These are phyloP conservation scores for Atractiella rhizophila DNA, from an alignment of 768 basidiomycete species.

Conservation along the genomic window DNA sequence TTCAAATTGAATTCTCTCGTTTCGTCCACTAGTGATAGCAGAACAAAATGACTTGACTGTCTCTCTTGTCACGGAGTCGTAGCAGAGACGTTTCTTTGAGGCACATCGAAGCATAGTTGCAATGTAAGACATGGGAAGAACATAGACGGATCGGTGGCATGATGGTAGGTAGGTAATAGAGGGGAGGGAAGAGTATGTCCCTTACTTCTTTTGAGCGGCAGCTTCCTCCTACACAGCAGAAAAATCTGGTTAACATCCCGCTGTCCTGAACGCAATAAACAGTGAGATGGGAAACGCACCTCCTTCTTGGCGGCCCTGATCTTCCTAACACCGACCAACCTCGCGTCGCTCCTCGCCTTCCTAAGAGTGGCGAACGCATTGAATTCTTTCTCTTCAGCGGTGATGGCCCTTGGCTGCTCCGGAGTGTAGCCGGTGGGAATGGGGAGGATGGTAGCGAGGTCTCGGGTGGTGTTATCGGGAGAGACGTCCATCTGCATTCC, in stretches of 20 bases:
- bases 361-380: slow-evolving; percentile 75
- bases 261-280: background rate
- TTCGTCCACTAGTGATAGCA: no score
- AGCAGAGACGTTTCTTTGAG: no score
- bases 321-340: slow-evolving; percentile 72
- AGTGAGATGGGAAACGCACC: no score
- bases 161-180: no score
- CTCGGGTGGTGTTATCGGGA: slow-evolving; percentile 40
- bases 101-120: no score
- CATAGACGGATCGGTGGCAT: no score
- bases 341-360: slow-evolving; percentile 47
- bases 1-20: no score
- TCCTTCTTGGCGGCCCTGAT: slow-evolving; percentile 66
- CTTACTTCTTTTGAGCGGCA: background rate
- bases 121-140: no score
- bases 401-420: slow-evolving; percentile 81
- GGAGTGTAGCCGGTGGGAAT: slow-evolving; percentile 41
- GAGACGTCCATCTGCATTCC: background rate
- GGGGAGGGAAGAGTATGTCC: no score
- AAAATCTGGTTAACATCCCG: background rate
- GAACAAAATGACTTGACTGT: no score
- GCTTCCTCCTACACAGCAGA: no score
- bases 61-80: no score
- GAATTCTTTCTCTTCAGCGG: slow-evolving; percentile 64
- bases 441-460: slow-evolving; percentile 27